These are phyloP conservation scores for Gyrodon lividus DNA, from an alignment of 768 basidiomycete genomes.

Conservation along the genomic window DNA sequence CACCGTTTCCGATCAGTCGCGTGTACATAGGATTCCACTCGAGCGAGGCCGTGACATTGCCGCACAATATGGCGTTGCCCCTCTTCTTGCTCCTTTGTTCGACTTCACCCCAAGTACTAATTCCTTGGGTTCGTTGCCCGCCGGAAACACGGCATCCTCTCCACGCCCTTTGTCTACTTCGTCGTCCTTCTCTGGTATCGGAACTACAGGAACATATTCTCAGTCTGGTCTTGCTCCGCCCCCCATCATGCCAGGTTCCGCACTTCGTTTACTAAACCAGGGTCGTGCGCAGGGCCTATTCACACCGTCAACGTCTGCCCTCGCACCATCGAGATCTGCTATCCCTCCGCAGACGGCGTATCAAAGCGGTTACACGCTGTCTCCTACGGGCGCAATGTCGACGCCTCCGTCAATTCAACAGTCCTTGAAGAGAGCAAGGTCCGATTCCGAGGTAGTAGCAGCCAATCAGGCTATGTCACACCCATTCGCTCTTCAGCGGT, in stretches of 20 bases:
- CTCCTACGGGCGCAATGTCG: conserved; percentile 43
- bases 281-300: conserved; percentile 84
- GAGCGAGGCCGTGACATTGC: conserved; percentile 93
- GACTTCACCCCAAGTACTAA: conserved; percentile 84
- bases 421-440: conserved; percentile 60
- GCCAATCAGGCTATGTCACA: conserved; percentile 14
- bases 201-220: conserved; percentile 44
- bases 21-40: conserved; percentile 80
- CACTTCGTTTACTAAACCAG: conserved; percentile 79
- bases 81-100: conserved; percentile 85
- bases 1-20: conserved; percentile 8
- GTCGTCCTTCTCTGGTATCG: conserved; percentile 60
- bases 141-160: conserved; percentile 44
- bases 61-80: conserved; percentile 85
- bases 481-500: conserved; percentile 8
- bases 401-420: conserved; percentile 48
- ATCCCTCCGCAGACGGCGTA: conserved; percentile 57
- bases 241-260: conserved; percentile 85
- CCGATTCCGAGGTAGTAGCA: conserved; percentile 57
- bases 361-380: conserved; percentile 45
- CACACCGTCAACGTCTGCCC: conserved; percentile 75
- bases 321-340: conserved; percentile 42
- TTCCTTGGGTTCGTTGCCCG: conserved; percentile 67
- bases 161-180: conserved; percentile 67
- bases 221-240: conserved; percentile 67